Percentiles rank a stretch among this genome's conserved stretches.
Evolutionary conservation across 306 rosid species (phyloP).

Genomic region (Purshia tridentata): DNA sequence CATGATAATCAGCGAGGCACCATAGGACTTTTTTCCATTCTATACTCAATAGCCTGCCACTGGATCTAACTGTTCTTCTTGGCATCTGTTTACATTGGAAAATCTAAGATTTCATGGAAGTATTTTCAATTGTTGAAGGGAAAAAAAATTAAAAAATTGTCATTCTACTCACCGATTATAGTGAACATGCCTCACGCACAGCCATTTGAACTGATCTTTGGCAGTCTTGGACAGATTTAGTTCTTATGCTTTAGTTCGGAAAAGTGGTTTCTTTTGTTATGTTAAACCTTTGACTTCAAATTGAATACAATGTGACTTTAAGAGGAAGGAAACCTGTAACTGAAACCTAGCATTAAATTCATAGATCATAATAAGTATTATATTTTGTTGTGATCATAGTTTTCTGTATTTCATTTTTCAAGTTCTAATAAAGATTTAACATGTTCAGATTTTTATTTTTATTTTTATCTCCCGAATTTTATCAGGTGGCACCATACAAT

Average conservation of each 20-base stretch:
- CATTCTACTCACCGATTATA: not conserved
- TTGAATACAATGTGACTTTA: not conserved
- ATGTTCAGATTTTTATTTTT: not conserved
- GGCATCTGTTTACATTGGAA: not conserved
- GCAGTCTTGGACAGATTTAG: not conserved
- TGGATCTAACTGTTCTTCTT: not conserved
- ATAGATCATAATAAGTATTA: not conserved
- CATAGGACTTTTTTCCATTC: not conserved
- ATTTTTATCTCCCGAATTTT: conserved; percentile 13
- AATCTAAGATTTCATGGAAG: not conserved
- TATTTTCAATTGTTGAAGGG: not conserved
- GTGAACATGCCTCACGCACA: not conserved
- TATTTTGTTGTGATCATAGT: not conserved
- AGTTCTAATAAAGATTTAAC: conserved; percentile 7
- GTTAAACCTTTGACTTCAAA: not conserved
- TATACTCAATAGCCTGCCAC: not conserved
- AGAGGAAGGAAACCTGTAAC: not conserved
- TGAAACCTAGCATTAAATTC: not conserved
- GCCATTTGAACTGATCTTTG: not conserved
- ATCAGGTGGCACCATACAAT: conserved; percentile 95
- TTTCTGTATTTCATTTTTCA: not conserved
- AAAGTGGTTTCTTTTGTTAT: not conserved
- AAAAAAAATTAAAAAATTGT: not conserved
- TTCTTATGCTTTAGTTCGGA: not conserved
- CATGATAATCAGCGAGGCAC: not conserved